Conservation (phyloP, 768 basidiomycete genomes). For the Fomitopsis serialis region DNA sequence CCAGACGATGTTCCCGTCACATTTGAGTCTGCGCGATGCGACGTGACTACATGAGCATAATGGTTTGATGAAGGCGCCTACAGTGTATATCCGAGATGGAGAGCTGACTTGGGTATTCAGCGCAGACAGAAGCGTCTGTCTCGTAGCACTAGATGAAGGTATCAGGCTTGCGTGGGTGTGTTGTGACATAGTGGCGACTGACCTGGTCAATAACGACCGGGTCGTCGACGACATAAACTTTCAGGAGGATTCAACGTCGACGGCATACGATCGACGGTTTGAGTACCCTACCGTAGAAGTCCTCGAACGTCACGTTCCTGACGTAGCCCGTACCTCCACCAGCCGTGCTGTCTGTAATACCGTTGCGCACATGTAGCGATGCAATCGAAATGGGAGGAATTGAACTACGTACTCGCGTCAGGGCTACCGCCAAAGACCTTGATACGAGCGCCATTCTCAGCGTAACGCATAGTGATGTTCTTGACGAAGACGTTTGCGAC, state of each 20-base stretch:
- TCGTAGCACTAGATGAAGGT: constrained; percentile 29
- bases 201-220: constrained; percentile 37
- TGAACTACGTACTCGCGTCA: constrained; percentile 22
- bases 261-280: not conserved
- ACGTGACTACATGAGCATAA: not conserved
- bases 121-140: constrained; percentile 27
- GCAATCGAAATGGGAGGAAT: not conserved
- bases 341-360: constrained; percentile 22
- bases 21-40: constrained; percentile 25
- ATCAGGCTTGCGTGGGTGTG: not conserved
- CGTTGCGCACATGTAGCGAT: not conserved
- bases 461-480: constrained; percentile 40
- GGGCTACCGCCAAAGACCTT: constrained; percentile 45
- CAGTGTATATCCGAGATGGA: constrained; percentile 39
- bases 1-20: constrained; percentile 40
- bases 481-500: constrained; percentile 37
- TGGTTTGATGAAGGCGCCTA: constrained; percentile 16
- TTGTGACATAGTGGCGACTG: not conserved
- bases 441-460: constrained; percentile 44
- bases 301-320: constrained; percentile 20
- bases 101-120: constrained; percentile 30
- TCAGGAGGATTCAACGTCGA: constrained; percentile 3
- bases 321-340: constrained; percentile 42
- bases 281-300: constrained; percentile 22
- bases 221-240: constrained; percentile 35